These are phyloP conservation scores for Dioscorea cayenensis DNA, from an alignment of 116 monocot species.

Conservation along the genomic window DNA sequence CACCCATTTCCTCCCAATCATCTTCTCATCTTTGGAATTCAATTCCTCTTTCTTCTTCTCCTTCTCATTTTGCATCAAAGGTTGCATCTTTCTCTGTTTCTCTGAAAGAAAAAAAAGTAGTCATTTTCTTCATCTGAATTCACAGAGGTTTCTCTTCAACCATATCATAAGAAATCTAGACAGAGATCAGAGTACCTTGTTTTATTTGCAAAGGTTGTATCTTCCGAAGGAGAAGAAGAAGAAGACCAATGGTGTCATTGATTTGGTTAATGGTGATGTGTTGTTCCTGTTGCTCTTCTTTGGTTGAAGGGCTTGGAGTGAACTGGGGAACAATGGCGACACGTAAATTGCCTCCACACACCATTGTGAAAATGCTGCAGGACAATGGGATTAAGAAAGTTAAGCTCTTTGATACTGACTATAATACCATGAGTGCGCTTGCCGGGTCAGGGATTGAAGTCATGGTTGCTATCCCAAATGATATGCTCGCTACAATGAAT, in stretches of 20 bases:
- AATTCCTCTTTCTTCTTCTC: neutral
- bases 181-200: neutral
- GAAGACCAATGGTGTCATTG: neutral
- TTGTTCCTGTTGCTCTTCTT: neutral
- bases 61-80: neutral
- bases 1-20: too few species aligned
- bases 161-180: too few species aligned
- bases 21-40: neutral
- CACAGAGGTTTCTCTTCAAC: neutral
- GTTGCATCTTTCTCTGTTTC: neutral
- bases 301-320: conserved; percentile 32
- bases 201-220: neutral
- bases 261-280: neutral
- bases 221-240: neutral
- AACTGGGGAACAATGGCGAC: conserved; percentile 65
- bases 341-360: conserved; percentile 44
- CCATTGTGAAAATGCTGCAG: conserved; percentile 47
- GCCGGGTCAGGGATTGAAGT: conserved; percentile 52
- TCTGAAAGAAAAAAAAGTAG: neutral
- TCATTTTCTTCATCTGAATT: neutral
- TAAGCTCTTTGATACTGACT: conserved; percentile 72
- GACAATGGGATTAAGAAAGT: conserved; percentile 63
- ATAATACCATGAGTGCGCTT: conserved; percentile 34
- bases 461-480: conserved; percentile 68
- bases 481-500: conserved; percentile 27